Percentiles rank a stretch among this genome's conserved stretches.
phyloP scores from a whole-genome alignment of 352 stramenopile genomes.

The Pythium rishiriense region DNA sequence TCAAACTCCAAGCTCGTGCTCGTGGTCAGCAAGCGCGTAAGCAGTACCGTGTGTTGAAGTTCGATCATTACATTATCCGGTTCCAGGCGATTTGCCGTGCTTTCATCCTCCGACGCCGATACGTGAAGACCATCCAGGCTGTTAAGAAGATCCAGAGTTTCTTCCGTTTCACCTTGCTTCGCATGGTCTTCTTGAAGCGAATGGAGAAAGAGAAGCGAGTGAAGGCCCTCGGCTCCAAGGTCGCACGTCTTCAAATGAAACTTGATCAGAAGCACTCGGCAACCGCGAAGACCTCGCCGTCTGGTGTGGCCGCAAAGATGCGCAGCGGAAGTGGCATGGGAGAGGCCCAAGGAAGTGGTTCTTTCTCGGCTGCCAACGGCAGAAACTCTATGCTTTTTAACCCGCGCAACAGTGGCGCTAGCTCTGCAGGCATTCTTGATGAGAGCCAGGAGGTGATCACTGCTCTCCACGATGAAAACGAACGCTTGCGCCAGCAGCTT shows the following conservation, averaged over 20 bases:
- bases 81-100: slow-evolving; percentile 74
- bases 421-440: slow-evolving; percentile 65
- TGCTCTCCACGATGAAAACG: slow-evolving; percentile 81
- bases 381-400: slow-evolving; percentile 47
- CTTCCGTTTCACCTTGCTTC: slow-evolving; percentile 74
- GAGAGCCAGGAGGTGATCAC: slow-evolving; percentile 89
- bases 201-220: slow-evolving; percentile 72
- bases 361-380: slow-evolving; percentile 12
- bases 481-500: slow-evolving; percentile 69
- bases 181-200: slow-evolving; percentile 70
- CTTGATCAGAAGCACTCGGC: slow-evolving; percentile 31
- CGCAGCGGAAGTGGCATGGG: slow-evolving; percentile 6
- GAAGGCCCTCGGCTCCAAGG: slow-evolving; percentile 41
- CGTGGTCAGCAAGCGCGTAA: slow-evolving; percentile 62
- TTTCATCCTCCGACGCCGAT: slow-evolving; percentile 50
- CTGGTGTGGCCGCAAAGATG: slow-evolving; percentile 11
- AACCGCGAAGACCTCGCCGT: slow-evolving; percentile 25
- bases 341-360: slow-evolving; percentile 11
- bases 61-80: slow-evolving; percentile 73
- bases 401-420: slow-evolving; percentile 61
- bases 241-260: slow-evolving; percentile 39
- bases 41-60: slow-evolving; percentile 66
- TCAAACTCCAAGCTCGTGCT: slow-evolving; percentile 60
- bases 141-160: slow-evolving; percentile 70
- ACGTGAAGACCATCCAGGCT: slow-evolving; percentile 50